Evolutionary conservation across 1,284 basidiomycete genomes (phyloP), one percentile per base, ranked within the genome.

Genomic region (Moniliophthora roreri): DNA sequence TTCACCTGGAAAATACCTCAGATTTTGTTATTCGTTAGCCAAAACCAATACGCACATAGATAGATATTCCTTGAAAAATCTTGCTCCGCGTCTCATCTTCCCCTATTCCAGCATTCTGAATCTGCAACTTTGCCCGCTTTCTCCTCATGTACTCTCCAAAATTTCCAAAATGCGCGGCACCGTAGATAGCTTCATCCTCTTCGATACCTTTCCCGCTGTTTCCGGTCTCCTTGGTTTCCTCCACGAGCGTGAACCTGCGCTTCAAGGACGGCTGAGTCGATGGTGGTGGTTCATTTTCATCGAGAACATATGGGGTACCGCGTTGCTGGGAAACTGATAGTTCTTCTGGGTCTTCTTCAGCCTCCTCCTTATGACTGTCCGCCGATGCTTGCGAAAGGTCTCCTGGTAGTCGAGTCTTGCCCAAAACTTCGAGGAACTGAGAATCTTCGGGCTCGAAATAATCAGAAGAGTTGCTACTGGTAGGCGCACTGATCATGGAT

Each of bases 121-220:
- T 84, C 64, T 95, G 91, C 41, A 96, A 67, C 67, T 98, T 98
- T 45, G 88, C 85, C 1, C 95, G 84, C 71, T 98, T 98, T 61
- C 94, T 79, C 10, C 79, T 71, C 89, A 96, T 91, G 66, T 97
- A 98, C 60, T 93, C 86, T 5, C 87, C 89, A 60, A 88, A 90
- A 11, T 85, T 85, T 15, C 92, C 93, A 64, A 96, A 98, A 18
- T 76, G 78, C 35, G 89, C 82, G 0, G 89, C 82, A 0, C 87
- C 89, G 67, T 96, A 97, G n/a, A 79, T 75, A 20, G 75, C 70
- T 21, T 74, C 66, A 44, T 72, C 66, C 2, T 65, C 59, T 9
- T 56, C n/a, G n/a, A n/a, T n/a, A n/a, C n/a, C n/a, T n/a, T n/a
- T n/a, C n/a, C 13, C 4, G 48, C 37, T 38, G 40, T 32, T 15